phyloP scores from a whole-genome alignment of 2,329 filamentous ascomycete genomes.

The Periconia sp. region DNA sequence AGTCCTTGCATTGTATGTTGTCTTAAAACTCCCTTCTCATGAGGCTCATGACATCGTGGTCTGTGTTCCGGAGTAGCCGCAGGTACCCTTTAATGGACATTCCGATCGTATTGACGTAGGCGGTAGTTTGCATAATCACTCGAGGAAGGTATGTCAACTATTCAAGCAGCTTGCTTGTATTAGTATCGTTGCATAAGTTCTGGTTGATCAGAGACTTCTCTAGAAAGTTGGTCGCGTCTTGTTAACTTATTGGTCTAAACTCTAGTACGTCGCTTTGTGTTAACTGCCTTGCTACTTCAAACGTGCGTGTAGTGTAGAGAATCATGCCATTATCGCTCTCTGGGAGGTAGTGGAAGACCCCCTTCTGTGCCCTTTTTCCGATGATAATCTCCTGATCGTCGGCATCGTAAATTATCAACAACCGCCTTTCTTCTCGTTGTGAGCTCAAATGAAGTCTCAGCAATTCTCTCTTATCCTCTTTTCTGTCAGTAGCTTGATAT shows the following conservation, averaged over 20 bases:
- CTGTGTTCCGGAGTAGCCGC: conserved; percentile 33
- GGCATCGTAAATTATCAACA: conserved; percentile 16
- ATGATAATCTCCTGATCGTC: conserved; percentile 11
- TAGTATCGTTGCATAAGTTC: neutral
- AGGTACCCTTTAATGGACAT: conserved; percentile 42
- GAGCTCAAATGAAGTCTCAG: conserved; percentile 25
- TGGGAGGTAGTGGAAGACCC: conserved; percentile 16
- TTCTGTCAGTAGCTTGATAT: conserved; percentile 3
- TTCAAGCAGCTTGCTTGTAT: conserved; percentile 7
- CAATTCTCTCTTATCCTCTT: conserved; percentile 25
- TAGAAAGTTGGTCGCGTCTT: conserved; percentile 13
- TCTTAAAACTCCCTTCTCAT: conserved; percentile 49
- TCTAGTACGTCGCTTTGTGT: conserved; percentile 16
- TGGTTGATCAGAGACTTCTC: conserved; percentile 9
- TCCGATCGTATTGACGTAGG: conserved; percentile 46
- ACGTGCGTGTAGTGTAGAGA: conserved; percentile 14
- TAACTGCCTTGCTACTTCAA: conserved; percentile 8
- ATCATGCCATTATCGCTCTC: conserved; percentile 9
- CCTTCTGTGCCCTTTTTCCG: conserved; percentile 2
- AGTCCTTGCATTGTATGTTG: conserved; percentile 39
- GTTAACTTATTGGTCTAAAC: conserved; percentile 7
- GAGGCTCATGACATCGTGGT: conserved; percentile 41
- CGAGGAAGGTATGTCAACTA: conserved; percentile 48
- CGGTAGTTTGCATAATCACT: no score
- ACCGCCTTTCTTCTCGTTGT: conserved; percentile 14